phyloP scores from a whole-genome alignment of 495 filamentous ascomycete genomes.

The Tuber aestivum region DNA sequence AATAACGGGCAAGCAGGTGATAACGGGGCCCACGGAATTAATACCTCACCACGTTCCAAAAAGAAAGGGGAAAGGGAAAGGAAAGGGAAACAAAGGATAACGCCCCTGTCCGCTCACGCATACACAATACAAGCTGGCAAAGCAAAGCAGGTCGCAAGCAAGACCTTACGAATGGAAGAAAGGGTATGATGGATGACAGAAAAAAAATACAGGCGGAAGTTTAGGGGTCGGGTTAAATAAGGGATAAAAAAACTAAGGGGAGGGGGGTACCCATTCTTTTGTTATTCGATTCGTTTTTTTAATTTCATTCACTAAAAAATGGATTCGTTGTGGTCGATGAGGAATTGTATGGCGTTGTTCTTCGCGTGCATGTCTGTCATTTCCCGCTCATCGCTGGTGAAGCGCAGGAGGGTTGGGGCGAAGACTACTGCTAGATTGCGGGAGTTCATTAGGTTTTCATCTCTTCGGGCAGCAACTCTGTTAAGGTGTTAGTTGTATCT shows the following conservation, averaged over 20 bases:
- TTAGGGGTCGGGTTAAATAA: conserved; percentile 9
- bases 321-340: conserved; percentile 76
- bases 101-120: conserved; percentile 38
- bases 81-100: conserved; percentile 29
- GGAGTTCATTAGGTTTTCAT: conserved; percentile 87
- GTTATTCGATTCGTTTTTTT: not conserved
- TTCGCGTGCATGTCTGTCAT: conserved; percentile 94
- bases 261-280: not conserved
- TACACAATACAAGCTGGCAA: conserved; percentile 25
- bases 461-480: conserved; percentile 73
- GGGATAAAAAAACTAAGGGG: conserved; percentile 9
- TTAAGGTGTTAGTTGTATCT: conserved; percentile 12
- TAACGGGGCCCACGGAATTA: not conserved
- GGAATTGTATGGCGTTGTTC: conserved; percentile 79
- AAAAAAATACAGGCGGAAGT: not conserved
- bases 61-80: conserved; percentile 5
- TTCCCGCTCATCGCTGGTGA: conserved; percentile 78
- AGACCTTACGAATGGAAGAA: not conserved
- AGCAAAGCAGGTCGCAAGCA: conserved; percentile 8
- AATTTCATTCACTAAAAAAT: conserved; percentile 53
- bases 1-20: not conserved
- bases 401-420: conserved; percentile 93
- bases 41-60: conserved; percentile 12
- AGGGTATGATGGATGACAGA: not conserved
- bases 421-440: conserved; percentile 96